These are phyloP conservation scores for Ramichloridium luteum DNA, from an alignment of 2,329 filamentous ascomycete species.

Conservation along the genomic window DNA sequence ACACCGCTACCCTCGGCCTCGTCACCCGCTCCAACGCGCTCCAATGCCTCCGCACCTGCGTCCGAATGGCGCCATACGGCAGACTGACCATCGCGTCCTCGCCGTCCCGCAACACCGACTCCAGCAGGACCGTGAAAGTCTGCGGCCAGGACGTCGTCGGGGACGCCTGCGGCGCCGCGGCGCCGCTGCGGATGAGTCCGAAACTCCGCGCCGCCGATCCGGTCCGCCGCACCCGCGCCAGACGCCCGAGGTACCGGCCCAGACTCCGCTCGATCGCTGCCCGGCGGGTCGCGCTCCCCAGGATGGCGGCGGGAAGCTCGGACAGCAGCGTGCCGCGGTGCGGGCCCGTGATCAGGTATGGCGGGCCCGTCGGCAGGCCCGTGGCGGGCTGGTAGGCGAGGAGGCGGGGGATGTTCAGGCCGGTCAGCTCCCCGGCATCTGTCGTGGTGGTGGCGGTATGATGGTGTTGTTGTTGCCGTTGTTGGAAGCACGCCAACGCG, in stretches of 20 bases:
- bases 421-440: too few species aligned
- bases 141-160: slow-evolving; percentile 40
- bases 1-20: slow-evolving; percentile 39
- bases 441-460: too few species aligned
- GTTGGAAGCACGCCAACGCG: too few species aligned
- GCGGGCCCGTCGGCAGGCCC: slow-evolving; percentile 11
- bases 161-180: slow-evolving; percentile 11
- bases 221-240: slow-evolving; percentile 38
- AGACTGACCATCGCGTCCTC: slow-evolving; percentile 48
- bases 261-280: slow-evolving; percentile 29
- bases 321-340: slow-evolving; percentile 18
- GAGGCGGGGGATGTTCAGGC: slow-evolving; percentile 29
- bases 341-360: slow-evolving; percentile 20
- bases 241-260: slow-evolving; percentile 29
- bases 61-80: slow-evolving; percentile 43
- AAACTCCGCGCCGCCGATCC: slow-evolving; percentile 37
- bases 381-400: slow-evolving; percentile 24
- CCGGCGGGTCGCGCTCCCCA: slow-evolving; percentile 24
- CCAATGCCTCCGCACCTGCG: slow-evolving; percentile 34
- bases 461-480: too few species aligned
- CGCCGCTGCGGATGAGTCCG: slow-evolving; percentile 27
- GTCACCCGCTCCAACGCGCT: slow-evolving; percentile 38
- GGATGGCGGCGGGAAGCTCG: slow-evolving; percentile 22
- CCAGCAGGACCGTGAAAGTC: slow-evolving; percentile 41
- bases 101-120: slow-evolving; percentile 42